Evolutionary conservation across 345 rosid genomes (phyloP).

Genomic region (Boechera divaricarpa): DNA sequence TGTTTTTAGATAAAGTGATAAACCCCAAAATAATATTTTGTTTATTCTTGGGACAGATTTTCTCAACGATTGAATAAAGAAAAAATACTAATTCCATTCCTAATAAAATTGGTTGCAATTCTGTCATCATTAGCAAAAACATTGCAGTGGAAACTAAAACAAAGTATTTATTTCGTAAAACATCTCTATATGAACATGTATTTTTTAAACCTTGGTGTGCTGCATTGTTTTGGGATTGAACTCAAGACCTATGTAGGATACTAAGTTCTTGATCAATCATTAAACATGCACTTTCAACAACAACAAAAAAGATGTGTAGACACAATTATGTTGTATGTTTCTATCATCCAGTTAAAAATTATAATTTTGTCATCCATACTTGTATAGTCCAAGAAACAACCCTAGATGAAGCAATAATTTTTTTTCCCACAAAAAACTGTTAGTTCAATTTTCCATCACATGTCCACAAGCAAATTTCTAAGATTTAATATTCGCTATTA

Average conservation of each 20-base stretch:
- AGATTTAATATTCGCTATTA: constrained; percentile 12
- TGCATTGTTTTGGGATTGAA: constrained; percentile 1
- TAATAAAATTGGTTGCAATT: background rate
- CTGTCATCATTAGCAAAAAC: background rate
- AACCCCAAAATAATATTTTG: too few relatives aligned
- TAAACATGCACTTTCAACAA: constrained; percentile 26
- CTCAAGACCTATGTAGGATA: constrained; percentile 1
- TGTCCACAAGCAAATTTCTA: constrained; percentile 30
- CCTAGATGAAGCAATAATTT: background rate
- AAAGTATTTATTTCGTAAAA: background rate
- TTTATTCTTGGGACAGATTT: background rate
- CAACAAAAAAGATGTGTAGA: constrained; percentile 22
- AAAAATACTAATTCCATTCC: background rate
- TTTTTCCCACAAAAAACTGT: background rate
- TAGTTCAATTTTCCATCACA: constrained; percentile 26
- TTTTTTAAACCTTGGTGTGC: background rate
- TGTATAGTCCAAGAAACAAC: constrained; percentile 14
- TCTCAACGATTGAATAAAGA: background rate
- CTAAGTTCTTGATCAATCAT: constrained; percentile 20
- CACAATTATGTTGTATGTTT: constrained; percentile 24
- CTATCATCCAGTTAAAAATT: constrained; percentile 3
- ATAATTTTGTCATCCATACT: constrained; percentile 14
- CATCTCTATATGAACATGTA: background rate
- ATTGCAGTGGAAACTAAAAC: background rate
- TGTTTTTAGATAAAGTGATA: too few relatives aligned